phyloP scores from a whole-genome alignment of 2,329 filamentous ascomycete genomes.

The Nannizziopsis barbatae region DNA sequence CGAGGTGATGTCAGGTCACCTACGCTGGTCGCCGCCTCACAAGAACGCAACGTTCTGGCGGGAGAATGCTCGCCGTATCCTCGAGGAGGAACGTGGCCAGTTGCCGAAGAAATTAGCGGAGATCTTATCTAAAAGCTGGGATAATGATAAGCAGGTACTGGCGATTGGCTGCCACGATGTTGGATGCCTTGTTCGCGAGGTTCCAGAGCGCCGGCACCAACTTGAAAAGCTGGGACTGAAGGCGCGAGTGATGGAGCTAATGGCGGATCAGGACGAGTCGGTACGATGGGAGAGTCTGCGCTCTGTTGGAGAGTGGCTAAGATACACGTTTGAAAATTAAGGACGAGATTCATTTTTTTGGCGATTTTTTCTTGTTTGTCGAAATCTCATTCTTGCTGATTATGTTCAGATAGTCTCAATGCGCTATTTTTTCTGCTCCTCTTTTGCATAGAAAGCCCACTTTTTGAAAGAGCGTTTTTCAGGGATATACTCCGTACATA shows the following conservation, averaged over 20 bases:
- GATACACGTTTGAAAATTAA: conserved; percentile 52
- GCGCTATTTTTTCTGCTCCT: too few relatives aligned
- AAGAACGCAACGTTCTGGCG: conserved; percentile 79
- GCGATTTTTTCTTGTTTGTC: too few relatives aligned
- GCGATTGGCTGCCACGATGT: conserved; percentile 91
- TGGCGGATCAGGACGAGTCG: conserved; percentile 77
- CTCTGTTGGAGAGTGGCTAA: conserved; percentile 67
- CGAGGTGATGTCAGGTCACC: conserved; percentile 73
- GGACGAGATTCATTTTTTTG: background rate
- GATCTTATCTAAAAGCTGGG: conserved; percentile 71
- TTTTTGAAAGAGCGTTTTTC: too few relatives aligned
- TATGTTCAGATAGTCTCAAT: too few relatives aligned
- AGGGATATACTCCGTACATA: too few relatives aligned
- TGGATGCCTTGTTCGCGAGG: conserved; percentile 76
- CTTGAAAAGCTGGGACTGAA: conserved; percentile 80
- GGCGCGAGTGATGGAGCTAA: conserved; percentile 80
- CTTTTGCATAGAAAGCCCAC: too few relatives aligned
- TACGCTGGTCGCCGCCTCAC: conserved; percentile 88
- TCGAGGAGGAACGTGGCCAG: conserved; percentile 70
- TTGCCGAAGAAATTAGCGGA: conserved; percentile 72
- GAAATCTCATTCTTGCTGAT: too few relatives aligned
- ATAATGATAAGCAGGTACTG: conserved; percentile 73
- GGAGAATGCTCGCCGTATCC: conserved; percentile 76
- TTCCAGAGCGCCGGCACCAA: conserved; percentile 68
- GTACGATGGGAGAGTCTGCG: conserved; percentile 88